Percentiles rank a stretch among this genome's conserved stretches.
phyloP scores from a whole-genome alignment of 2,329 filamentous ascomycete species.

The Aspergillus viridinutans region DNA sequence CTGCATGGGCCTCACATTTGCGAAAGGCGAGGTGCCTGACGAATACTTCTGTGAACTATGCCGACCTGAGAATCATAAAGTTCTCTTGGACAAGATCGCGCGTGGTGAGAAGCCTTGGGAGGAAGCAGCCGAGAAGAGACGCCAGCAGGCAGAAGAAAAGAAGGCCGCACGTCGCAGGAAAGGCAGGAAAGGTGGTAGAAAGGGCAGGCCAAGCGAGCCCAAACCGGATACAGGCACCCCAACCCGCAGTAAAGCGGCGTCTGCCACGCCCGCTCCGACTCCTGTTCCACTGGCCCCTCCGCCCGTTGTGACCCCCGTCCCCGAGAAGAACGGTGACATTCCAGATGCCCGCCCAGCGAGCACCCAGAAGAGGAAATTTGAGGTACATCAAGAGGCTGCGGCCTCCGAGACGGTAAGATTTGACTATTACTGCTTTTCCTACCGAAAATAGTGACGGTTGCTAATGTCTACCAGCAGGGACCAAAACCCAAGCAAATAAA shows the following conservation, averaged over 20 bases:
- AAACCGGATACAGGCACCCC: constrained; percentile 45
- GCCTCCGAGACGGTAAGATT: constrained; percentile 29
- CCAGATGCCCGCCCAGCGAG: constrained; percentile 22
- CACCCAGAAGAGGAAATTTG: constrained; percentile 44
- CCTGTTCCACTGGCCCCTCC: constrained; percentile 12
- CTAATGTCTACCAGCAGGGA: constrained; percentile 32
- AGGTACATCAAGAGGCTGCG: constrained; percentile 32
- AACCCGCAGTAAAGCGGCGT: constrained; percentile 22
- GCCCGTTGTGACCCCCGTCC: constrained; percentile 15
- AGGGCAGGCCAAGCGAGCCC: constrained; percentile 60
- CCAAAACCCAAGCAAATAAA: constrained; percentile 41
- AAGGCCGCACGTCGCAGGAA: constrained; percentile 57
- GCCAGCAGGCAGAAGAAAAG: constrained; percentile 57
- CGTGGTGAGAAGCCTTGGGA: constrained; percentile 87
- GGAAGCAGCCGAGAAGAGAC: constrained; percentile 58
- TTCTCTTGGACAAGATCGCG: constrained; percentile 71
- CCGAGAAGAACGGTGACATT: constrained; percentile 26
- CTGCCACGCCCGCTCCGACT: constrained; percentile 22
- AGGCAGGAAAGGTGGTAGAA: constrained; percentile 55
- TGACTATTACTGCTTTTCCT: not conserved
- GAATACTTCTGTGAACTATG: constrained; percentile 93
- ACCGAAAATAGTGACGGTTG: not conserved
- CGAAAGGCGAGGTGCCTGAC: constrained; percentile 69
- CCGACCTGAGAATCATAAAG: constrained; percentile 75
- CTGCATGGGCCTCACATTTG: constrained; percentile 82